Evolutionary conservation across 768 basidiomycete species (phyloP), one percentile per base, ranked within the genome.

Genomic region (Lactifluus rugatus): DNA sequence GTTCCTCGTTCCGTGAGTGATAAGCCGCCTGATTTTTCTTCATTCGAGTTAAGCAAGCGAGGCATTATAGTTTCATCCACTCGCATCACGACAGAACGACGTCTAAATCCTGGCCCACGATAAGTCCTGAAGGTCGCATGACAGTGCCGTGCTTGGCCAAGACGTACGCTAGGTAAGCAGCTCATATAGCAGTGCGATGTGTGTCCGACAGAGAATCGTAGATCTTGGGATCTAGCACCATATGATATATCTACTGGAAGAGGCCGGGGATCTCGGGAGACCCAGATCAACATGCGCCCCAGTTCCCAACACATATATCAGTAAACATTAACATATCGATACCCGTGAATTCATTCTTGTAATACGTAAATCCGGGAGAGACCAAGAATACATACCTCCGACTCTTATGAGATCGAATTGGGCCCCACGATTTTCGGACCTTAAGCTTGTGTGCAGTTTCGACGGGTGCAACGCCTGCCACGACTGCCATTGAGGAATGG

Each of bases 181-280:
- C 28, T 28, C 31, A 23, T 13, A 26, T 28, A 17, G 21, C 17
- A n/a, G 28, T 3, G 28, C 21, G 37, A 46, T 26, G 44, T 45
- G 19, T 19, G 7, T 25, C 49, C 21, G 19, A 50, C 6, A 21
- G 5, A 25, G 28, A 39, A 13, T 17, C 17, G 28, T 16, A 60
- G 59, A 19, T 56, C 21, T 4, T 60, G 59, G 59, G 59, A 60
- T 36, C 45, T 60, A 17, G 59, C 59, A 6, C 59, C 59, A 41
- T 60, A 56, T 36, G 59, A 56, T 21, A 14, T 60, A 26, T 25
- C 17, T n/a, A 56, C 54, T 17, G 59, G 59, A 36, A 47, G n/a
- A 46, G 28, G 19, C n/a, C 54, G 54, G 37, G 25, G 26, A 13
- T 50, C 32, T 44, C 41, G n/a, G 8, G 53, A 46, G 34, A 9